phyloP scores from a whole-genome alignment of 805 yeast species.

The Yarrowia sp. region DNA sequence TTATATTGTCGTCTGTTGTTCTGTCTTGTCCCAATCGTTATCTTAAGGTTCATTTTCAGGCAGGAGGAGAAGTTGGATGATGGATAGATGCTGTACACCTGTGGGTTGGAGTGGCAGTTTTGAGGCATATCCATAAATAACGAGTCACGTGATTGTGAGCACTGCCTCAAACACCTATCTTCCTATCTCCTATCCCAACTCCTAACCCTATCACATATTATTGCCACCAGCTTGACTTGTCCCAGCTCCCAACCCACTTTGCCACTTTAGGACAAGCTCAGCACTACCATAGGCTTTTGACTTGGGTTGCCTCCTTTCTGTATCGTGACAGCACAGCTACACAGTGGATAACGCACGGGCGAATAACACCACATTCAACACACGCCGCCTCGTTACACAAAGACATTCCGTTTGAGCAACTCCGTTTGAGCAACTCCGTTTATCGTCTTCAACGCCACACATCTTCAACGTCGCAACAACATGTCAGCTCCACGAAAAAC shows the following conservation, averaged over 20 bases:
- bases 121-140: background rate
- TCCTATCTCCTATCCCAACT: too few relatives aligned
- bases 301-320: constrained; percentile 25
- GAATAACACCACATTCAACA: background rate
- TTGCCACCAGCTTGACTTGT: background rate
- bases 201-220: background rate
- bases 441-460: background rate
- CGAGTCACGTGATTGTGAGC: background rate
- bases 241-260: constrained; percentile 22
- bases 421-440: too few relatives aligned
- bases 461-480: too few relatives aligned
- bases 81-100: too few relatives aligned
- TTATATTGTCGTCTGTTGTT: background rate
- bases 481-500: constrained; percentile 35
- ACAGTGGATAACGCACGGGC: constrained; percentile 7
- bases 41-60: background rate
- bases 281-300: constrained; percentile 11
- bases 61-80: background rate
- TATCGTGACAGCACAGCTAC: constrained; percentile 25
- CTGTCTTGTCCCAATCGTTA: background rate
- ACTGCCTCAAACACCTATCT: background rate
- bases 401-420: too few relatives aligned
- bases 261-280: constrained; percentile 26
- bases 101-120: background rate
- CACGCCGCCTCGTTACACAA: background rate